Base-by-base conservation (phyloP, 2,329 filamentous ascomycete genomes). In the Zalaria obscura region DNA sequence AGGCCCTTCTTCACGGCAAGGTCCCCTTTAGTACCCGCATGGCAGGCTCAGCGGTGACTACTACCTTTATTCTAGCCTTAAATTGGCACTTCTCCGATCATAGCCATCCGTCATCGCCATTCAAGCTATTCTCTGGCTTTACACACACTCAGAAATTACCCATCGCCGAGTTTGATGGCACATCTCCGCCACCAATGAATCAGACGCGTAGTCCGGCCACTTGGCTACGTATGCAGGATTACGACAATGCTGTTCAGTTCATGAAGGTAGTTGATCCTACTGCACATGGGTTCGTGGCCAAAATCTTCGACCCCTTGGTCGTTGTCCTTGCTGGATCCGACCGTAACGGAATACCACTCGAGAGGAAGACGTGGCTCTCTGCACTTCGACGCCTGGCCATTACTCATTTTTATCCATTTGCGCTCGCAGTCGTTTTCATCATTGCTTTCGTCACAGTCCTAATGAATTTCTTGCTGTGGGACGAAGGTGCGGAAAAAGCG, bases 21-120 rank as follows among this genome's bases (percentile, higher is more conserved):
- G 63, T 77, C 4, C 75, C 80, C 5, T 64, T 83, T 46, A 83
- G 78, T 33, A 87, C 83, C 2, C 72, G 83, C 27, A 76, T 87
- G 49, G 82, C 82, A 3, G 83, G 83, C 1, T 83, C 81, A 0
- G 69, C 80, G 8, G 77, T 86, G 27, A 78, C 85, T 57, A 63
- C 85, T 25, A 77, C 76, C 2, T 83, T 86, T 48, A 73, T 88
- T 5, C 55, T 86, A 10, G 75, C 80, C 35, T 75, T 83, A 1
- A 83, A 88, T 50, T 83, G 78, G 69, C 83, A 88, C 52, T 87
- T 87, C 49, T 81, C 83, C 47, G 78, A 80, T 36, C 70, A 71
- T 38, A 43, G 41, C 4, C 39, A 41, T 25, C 43, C 43, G 7
- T 38, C 37, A 10, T 36, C 43, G 0, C 33, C 42, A 7, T 36